Evolutionary conservation across 1,139 yeast genomes (phyloP).

Genomic region (Arxiozyma bovina): DNA sequence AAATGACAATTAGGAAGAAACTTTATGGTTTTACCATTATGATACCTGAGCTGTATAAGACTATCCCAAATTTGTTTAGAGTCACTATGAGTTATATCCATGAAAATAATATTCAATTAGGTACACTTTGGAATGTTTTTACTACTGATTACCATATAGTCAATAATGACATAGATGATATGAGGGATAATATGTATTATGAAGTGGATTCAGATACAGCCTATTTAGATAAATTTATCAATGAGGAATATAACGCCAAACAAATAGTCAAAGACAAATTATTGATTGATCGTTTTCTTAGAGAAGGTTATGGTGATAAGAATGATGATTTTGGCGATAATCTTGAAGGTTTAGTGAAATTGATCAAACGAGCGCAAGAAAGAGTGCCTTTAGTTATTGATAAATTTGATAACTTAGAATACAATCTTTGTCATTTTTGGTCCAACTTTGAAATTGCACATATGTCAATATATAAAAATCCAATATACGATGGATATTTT

Average conservation of each 20-base stretch:
- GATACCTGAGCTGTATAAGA: slow-evolving; percentile 63
- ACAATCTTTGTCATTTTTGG: slow-evolving; percentile 86
- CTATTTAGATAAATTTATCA: slow-evolving; percentile 36
- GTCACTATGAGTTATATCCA: slow-evolving; percentile 57
- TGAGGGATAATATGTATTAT: neutral
- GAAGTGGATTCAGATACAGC: slow-evolving; percentile 30
- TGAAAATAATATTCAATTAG: slow-evolving; percentile 39
- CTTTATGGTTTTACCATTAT: slow-evolving; percentile 77
- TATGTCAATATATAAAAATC: slow-evolving; percentile 59
- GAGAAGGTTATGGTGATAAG: slow-evolving; percentile 10
- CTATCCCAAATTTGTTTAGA: slow-evolving; percentile 72
- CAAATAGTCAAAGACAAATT: slow-evolving; percentile 24
- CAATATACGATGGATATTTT: slow-evolving; percentile 56
- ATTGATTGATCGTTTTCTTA: slow-evolving; percentile 25
- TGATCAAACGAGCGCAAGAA: slow-evolving; percentile 18
- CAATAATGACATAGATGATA: slow-evolving; percentile 12
- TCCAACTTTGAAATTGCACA: slow-evolving; percentile 87
- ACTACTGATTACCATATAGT: slow-evolving; percentile 31
- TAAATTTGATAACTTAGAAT: slow-evolving; percentile 55
- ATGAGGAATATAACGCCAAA: slow-evolving; percentile 21
- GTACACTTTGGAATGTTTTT: slow-evolving; percentile 53
- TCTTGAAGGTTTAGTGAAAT: slow-evolving; percentile 15
- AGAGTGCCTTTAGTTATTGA: slow-evolving; percentile 33
- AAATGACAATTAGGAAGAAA: slow-evolving; percentile 62
- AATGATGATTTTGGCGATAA: slow-evolving; percentile 12